Evolutionary conservation across 257 asterid genomes (phyloP).

Genomic region (Solanum microdontum): DNA sequence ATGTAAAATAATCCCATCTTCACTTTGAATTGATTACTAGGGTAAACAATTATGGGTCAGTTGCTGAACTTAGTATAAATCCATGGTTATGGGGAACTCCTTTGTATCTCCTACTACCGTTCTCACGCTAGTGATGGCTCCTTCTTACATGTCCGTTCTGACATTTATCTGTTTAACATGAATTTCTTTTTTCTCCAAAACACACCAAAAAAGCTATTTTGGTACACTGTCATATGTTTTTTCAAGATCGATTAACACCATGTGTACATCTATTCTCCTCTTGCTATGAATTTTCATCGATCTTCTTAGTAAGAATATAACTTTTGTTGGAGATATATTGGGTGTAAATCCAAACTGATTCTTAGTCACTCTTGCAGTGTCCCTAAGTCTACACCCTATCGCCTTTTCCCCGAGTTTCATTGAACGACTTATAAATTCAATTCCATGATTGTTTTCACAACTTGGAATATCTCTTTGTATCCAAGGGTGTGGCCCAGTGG

Average conservation of each 20-base stretch:
- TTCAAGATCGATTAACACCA: neutral
- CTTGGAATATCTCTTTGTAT: neutral
- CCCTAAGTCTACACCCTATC: neutral
- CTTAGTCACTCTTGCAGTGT: neutral
- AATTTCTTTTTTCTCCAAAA: neutral
- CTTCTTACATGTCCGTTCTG: neutral
- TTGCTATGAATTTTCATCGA: neutral
- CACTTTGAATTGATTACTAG: neutral
- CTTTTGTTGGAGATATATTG: neutral
- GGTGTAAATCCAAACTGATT: neutral
- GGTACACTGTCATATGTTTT: neutral
- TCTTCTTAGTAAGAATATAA: neutral
- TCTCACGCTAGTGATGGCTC: neutral
- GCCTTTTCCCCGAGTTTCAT: neutral
- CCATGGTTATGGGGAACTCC: neutral
- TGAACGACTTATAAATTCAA: neutral
- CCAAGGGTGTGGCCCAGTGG: neutral
- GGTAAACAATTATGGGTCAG: neutral
- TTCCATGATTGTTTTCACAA: neutral
- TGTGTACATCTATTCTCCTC: neutral
- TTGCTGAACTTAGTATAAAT: neutral
- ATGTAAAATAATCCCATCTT: neutral
- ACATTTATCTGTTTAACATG: neutral
- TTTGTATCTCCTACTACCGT: neutral
- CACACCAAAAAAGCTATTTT: neutral